Evolutionary conservation across 805 yeast genomes (phyloP).

Genomic region (Blastobotrys mokoenaii): DNA sequence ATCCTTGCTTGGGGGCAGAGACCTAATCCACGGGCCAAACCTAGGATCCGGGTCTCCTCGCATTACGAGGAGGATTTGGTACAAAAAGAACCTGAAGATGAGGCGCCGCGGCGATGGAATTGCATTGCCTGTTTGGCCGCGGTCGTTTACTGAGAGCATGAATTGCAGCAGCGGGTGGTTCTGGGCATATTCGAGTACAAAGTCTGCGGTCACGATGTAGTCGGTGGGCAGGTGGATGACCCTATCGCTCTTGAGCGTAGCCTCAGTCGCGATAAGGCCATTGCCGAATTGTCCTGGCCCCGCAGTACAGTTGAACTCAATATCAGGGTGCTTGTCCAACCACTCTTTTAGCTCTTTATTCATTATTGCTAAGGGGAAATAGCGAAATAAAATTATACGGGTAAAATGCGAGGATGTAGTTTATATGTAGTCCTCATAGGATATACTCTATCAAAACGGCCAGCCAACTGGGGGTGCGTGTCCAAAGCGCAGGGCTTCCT

Average conservation of each 20-base stretch:
- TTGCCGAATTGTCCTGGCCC: conserved; percentile 6
- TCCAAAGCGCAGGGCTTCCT: no score
- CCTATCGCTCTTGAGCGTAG: not conserved
- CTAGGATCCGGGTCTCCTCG: conserved; percentile 14
- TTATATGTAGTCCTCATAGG: no score
- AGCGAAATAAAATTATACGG: no score
- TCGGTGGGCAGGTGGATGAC: conserved; percentile 10
- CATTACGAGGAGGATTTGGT: conserved; percentile 11
- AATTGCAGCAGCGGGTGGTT: conserved; percentile 3
- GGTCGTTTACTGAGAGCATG: conserved; percentile 7
- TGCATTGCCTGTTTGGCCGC: conserved; percentile 6
- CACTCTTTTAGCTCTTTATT: no score
- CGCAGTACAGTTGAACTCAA: not conserved
- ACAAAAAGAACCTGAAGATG: conserved; percentile 12
- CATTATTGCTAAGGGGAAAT: no score
- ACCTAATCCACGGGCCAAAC: conserved; percentile 17
- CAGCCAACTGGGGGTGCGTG: no score
- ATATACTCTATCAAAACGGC: no score
- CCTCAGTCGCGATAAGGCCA: conserved; percentile 6
- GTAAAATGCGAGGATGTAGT: no score
- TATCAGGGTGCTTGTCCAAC: not conserved
- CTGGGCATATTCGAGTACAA: conserved; percentile 8
- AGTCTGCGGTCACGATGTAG: conserved; percentile 8
- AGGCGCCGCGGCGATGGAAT: conserved; percentile 9
- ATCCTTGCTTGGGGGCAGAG: conserved; percentile 22